Conservation (phyloP, 2,329 filamentous ascomycete species). For the Stachybotrys elegans region DNA sequence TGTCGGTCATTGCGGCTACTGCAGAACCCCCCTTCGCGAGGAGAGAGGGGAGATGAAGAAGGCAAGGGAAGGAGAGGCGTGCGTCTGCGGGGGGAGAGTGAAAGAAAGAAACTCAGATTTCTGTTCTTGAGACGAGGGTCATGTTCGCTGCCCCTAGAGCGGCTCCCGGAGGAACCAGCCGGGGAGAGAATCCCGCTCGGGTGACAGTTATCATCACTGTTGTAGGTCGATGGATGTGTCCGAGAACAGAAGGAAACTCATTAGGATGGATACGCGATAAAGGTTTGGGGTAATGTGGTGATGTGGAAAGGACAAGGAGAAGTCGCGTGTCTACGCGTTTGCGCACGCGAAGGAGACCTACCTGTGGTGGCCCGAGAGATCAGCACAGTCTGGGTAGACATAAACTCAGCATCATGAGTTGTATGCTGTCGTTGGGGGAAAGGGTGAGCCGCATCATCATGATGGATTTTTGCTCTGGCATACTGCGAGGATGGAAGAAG, state of each 20-base stretch:
- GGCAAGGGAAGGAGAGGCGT: conserved; percentile 7
- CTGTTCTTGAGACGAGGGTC: conserved; percentile 37
- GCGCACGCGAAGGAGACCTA: no score
- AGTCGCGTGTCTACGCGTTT: no score
- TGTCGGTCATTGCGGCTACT: conserved; percentile 33
- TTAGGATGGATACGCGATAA: no score
- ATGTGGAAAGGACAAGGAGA: background rate
- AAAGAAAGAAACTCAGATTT: conserved; percentile 39
- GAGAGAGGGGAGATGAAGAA: conserved; percentile 1
- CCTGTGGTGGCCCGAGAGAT: no score
- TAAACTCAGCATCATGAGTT: no score
- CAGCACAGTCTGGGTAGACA: no score
- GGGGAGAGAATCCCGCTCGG: conserved; percentile 14
- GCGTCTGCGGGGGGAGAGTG: conserved; percentile 1
- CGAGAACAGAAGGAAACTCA: background rate
- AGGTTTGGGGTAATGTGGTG: background rate
- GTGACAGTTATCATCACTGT: conserved; percentile 21
- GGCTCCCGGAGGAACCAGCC: conserved; percentile 12
- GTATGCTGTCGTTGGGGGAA: no score
- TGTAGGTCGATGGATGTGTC: conserved; percentile 5
- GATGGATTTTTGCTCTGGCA: no score
- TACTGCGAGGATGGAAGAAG: no score
- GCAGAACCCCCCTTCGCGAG: conserved; percentile 7
- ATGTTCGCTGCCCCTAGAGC: conserved; percentile 10
- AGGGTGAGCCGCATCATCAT: no score